Evolutionary conservation across 768 basidiomycete species (phyloP), one percentile per base, ranked within the genome.

Genomic region (Psilocybe subaeruginosa): DNA sequence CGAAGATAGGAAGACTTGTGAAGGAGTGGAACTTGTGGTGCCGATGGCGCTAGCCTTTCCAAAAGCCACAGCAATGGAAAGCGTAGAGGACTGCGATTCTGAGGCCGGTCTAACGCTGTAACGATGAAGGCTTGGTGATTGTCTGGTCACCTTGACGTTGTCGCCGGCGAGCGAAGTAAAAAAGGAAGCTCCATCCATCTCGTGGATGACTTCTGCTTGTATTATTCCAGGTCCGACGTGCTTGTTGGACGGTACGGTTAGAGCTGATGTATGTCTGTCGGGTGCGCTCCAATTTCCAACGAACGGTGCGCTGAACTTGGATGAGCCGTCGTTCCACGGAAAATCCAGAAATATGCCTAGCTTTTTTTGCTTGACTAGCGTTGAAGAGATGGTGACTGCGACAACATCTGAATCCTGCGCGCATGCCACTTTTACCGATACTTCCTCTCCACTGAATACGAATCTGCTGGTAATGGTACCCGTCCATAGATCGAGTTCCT

Each of bases 311-410:
- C 78, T 77, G 68, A 86, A 87, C 66, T 86, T 85, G 16, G 69
- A 59, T 16, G 67, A 72, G n/a, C 86, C 86, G 61, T 85, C 85
- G 69, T 83, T 84, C 84, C 84, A 87, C 5, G 85, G 85, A 63
- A 84, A 86, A 68, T 87, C 85, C 11, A 87, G 62, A 69, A 85
- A 86, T 0, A 85, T 17, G 0, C 80, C 82, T 7, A 86, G 69
- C 37, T 70, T 70, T 3, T 77, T 76, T 7, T 64, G 59, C 12
- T 64, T 14, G n/a, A 87, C 52, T 17, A 85, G 72, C 1, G 72
- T 11, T 5, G 84, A 85, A 2, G 68, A 41, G 37, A 86, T 64
- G 2, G 60, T 67, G 27, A 86, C 66, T 2, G 72, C 81, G 29
- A 86, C 64, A 6, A 74, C 72, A 64, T 80, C 78, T 11, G 69